Evolutionary conservation across 768 basidiomycete species (phyloP).

Genomic region (Rhodotorula sphaerocarpa): DNA sequence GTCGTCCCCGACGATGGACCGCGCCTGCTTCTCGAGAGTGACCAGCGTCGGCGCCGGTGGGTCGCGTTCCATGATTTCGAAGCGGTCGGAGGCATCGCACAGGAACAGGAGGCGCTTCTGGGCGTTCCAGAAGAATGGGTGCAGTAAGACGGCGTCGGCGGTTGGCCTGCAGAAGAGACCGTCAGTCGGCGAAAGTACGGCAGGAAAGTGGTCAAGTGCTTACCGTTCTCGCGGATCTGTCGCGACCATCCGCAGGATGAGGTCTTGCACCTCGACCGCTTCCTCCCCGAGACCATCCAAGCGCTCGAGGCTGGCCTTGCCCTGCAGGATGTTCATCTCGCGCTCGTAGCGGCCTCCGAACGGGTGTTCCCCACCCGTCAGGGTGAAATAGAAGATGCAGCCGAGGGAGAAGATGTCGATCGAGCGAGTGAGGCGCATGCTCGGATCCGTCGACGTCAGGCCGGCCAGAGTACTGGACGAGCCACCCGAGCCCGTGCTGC

Average conservation of each 20-base stretch:
- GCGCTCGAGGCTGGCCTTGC: constrained; percentile 60
- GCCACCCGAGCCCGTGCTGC: constrained; percentile 55
- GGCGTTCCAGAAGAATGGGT: constrained; percentile 96
- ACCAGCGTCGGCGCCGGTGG: constrained; percentile 70
- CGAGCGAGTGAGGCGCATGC: constrained; percentile 74
- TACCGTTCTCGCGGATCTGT: constrained; percentile 68
- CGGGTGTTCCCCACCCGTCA: constrained; percentile 84
- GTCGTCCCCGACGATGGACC: constrained; percentile 71
- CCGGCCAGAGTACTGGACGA: constrained; percentile 42
- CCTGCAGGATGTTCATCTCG: constrained; percentile 86
- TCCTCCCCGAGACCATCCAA: constrained; percentile 82
- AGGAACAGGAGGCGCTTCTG: constrained; percentile 77
- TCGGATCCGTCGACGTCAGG: constrained; percentile 44
- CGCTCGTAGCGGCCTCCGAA: constrained; percentile 88
- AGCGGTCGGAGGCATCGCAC: constrained; percentile 95
- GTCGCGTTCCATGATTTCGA: constrained; percentile 94
- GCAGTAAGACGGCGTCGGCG: constrained; percentile 73
- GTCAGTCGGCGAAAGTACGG: background rate
- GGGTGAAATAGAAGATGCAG: constrained; percentile 75
- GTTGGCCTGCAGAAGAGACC: constrained; percentile 54
- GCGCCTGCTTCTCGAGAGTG: constrained; percentile 63
- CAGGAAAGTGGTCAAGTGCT: constrained; percentile 40
- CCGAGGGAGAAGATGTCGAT: constrained; percentile 96
- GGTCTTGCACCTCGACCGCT: constrained; percentile 75
- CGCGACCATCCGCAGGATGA: constrained; percentile 71